phyloP scores from a whole-genome alignment of 2,329 filamentous ascomycete genomes.

The Phaeosphaeriaceae sp. region DNA sequence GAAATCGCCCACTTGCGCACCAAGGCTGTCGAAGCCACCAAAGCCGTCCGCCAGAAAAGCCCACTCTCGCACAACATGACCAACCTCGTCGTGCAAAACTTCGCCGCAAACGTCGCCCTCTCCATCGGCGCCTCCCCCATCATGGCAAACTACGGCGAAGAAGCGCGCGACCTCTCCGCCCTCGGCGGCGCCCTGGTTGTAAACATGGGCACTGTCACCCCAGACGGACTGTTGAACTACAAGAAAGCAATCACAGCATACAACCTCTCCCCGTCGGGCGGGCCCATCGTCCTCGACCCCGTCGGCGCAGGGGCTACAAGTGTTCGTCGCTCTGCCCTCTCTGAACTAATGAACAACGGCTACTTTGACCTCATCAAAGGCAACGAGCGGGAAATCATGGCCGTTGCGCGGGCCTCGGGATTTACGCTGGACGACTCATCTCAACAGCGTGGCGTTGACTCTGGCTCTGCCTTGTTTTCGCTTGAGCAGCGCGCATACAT shows the following conservation, averaged over 20 bases:
- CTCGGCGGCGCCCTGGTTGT: slow-evolving; percentile 83
- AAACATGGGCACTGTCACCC: slow-evolving; percentile 93
- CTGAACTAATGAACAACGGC: slow-evolving; percentile 73
- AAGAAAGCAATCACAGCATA: slow-evolving; percentile 79
- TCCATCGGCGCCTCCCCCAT: slow-evolving; percentile 88
- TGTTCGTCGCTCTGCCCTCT: slow-evolving; percentile 75
- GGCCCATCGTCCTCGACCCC: slow-evolving; percentile 85
- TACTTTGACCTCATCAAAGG: slow-evolving; percentile 92
- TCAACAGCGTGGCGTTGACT: slow-evolving; percentile 87
- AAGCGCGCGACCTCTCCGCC: slow-evolving; percentile 80
- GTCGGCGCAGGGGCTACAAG: slow-evolving; percentile 87
- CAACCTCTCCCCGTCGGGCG: slow-evolving; percentile 68
- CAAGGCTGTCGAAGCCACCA: slow-evolving; percentile 58
- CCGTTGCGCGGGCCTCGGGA: slow-evolving; percentile 65
- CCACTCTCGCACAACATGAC: slow-evolving; percentile 97
- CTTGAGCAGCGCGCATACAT: slow-evolving; percentile 66
- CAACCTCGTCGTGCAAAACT: slow-evolving; percentile 93
- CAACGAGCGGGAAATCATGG: slow-evolving; percentile 86
- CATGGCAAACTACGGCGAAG: slow-evolving; percentile 87
- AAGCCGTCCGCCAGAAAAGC: slow-evolving; percentile 66
- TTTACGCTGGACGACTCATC: slow-evolving; percentile 48
- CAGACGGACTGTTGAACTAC: slow-evolving; percentile 76
- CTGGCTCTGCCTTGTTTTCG: slow-evolving; percentile 64
- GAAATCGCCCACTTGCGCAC: slow-evolving; percentile 18
- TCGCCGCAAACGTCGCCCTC: slow-evolving; percentile 89